Conservation (phyloP, 257 asterid genomes). For the Nemophila menziesii region DNA sequence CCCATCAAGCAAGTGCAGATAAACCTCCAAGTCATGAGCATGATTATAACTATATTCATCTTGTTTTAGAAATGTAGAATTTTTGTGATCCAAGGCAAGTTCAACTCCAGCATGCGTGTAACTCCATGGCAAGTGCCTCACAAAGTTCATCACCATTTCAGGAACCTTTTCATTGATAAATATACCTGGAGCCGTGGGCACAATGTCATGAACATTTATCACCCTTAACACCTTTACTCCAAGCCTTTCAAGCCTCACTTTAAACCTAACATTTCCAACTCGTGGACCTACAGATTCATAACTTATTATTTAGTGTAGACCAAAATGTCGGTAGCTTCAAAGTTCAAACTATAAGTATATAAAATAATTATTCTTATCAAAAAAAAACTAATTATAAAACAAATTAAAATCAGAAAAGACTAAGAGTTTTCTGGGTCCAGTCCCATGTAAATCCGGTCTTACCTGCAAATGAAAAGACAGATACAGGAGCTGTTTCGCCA, state of each 20-base stretch:
- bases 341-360: no score
- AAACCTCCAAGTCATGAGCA: constrained; percentile 34
- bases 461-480: neutral
- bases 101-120: constrained; percentile 11
- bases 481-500: neutral
- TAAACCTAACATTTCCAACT: neutral
- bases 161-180: neutral
- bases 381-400: no score
- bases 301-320: no score
- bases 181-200: neutral
- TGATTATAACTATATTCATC: constrained; percentile 8
- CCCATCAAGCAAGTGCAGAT: constrained; percentile 40
- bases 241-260: neutral
- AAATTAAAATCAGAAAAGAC: no score
- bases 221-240: neutral
- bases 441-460: no score
- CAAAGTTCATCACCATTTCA: neutral
- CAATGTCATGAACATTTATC: neutral
- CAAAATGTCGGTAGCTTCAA: no score
- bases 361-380: no score
- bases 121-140: neutral
- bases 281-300: no score
- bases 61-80: constrained; percentile 22
- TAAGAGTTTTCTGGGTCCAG: no score
- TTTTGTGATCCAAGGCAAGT: constrained; percentile 27